These are phyloP conservation scores for Solanum neorickii DNA, from an alignment of 257 asterid genomes.

Conservation along the genomic window DNA sequence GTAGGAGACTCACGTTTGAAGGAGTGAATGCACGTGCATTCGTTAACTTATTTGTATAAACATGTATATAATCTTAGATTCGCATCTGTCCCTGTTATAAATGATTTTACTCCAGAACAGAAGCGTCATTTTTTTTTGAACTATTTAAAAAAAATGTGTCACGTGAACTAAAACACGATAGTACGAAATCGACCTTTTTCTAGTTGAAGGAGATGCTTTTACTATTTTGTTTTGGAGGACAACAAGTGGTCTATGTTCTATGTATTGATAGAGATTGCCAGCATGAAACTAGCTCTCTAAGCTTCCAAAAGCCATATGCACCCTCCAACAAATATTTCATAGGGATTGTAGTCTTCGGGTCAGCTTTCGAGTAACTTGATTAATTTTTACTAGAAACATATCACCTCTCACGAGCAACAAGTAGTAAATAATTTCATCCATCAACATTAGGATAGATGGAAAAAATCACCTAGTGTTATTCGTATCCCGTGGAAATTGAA, in stretches of 20 bases:
- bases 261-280: neutral
- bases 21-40: neutral
- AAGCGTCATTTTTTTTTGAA: no score
- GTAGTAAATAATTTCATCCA: fast-evolving
- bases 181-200: neutral
- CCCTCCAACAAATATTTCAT: neutral
- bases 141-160: neutral
- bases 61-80: no score
- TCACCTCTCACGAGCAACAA: fast-evolving
- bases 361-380: neutral
- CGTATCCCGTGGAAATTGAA: no score
- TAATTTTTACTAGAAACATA: fast-evolving
- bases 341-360: neutral
- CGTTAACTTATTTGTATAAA: no score
- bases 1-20: fast-evolving
- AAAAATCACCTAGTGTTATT: no score
- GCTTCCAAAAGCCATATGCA: neutral
- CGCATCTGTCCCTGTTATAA: neutral
- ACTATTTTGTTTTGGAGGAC: neutral
- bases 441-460: no score
- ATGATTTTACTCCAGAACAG: neutral
- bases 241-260: neutral
- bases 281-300: neutral
- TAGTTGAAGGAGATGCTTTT: neutral
- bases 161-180: no score